Evolutionary conservation across 2,329 filamentous ascomycete species (phyloP).

Genomic region (Diplodia corticola): DNA sequence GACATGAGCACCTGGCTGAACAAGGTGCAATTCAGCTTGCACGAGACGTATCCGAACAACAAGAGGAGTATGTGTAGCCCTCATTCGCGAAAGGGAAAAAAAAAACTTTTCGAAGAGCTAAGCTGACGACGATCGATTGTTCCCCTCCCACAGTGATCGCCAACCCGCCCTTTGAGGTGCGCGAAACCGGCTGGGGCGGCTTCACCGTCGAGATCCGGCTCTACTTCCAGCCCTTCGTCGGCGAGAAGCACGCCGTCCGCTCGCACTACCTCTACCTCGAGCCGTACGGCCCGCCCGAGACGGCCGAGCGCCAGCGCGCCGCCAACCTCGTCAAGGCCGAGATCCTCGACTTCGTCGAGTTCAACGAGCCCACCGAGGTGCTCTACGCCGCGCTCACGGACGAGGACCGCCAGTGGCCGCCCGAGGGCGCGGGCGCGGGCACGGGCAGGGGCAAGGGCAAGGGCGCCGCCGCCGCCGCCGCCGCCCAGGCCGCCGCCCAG

Average conservation of each 20-base stretch:
- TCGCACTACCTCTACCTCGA: constrained; percentile 92
- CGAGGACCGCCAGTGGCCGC: constrained; percentile 58
- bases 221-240: constrained; percentile 83
- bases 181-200: constrained; percentile 96
- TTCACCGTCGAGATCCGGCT: constrained; percentile 96
- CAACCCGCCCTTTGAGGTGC: constrained; percentile 73
- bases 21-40: constrained; percentile 96
- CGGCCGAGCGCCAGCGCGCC: constrained; percentile 58
- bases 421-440: constrained; percentile 48
- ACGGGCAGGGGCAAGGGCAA: constrained; percentile 51
- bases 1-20: constrained; percentile 95
- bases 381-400: constrained; percentile 86
- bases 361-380: constrained; percentile 93
- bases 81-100: neutral
- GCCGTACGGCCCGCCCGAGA: constrained; percentile 73
- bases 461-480: constrained; percentile 29
- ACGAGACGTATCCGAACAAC: constrained; percentile 93
- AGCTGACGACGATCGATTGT: neutral
- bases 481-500: neutral
- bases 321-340: constrained; percentile 69
- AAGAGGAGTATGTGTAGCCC: constrained; percentile 62
- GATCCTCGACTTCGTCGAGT: constrained; percentile 90
- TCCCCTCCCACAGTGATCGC: neutral
- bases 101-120: neutral
- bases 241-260: constrained; percentile 92